Base-by-base conservation (phyloP, 306 rosid species). In the Cucurbita moschata region DNA sequence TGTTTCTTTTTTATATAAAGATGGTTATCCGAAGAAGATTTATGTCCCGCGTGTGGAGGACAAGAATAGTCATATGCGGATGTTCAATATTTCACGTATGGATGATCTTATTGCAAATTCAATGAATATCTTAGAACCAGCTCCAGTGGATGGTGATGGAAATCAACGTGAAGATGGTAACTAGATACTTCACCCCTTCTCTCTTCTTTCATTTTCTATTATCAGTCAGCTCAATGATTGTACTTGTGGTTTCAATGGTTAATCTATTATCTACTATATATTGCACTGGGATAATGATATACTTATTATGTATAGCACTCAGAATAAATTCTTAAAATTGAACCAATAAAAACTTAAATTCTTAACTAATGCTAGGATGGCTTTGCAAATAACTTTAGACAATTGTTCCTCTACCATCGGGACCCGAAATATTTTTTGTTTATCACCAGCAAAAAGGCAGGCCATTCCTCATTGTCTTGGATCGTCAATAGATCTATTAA, bases 1-100 rank as follows among this genome's bases (percentile, higher is more conserved):
- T 68, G 60, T 82, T 52, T 46, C 68, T 8, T 76, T 76, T 79
- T 50, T 26, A 53, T 74, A 13, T 81, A 70, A 79, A 79, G 86
- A 84, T 81, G 83, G 81, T 10, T 37, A 65, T 72, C 59, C 79
- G 23, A 90, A 86, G 76, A 86, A 77, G 81, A 86, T 86, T 40
- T 86, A 87, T 81, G 99, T 94, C 58, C 97, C 97, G 4, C 81
- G 96, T 8, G 99, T 94, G 81, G 99, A 91, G 88, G 96, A 94
- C 85, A 94, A 86, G 83, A 89, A 94, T 64, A 84, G 97, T 79
- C 83, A 89, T 81, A 91, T 94, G 97, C 87, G 90, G 54, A 87
- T 94, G 99, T 87, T 94, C 71, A 79, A 84, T 79, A 88, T 94
- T 62, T 87, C 90, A 12, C 58, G 91, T 47, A 74, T 89, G 7